A percentile compares a stretch with the other conserved stretches of the same genome.
phyloP scores from a whole-genome alignment of 1,139 yeast species.

The Debaryomyces psychrophilus region DNA sequence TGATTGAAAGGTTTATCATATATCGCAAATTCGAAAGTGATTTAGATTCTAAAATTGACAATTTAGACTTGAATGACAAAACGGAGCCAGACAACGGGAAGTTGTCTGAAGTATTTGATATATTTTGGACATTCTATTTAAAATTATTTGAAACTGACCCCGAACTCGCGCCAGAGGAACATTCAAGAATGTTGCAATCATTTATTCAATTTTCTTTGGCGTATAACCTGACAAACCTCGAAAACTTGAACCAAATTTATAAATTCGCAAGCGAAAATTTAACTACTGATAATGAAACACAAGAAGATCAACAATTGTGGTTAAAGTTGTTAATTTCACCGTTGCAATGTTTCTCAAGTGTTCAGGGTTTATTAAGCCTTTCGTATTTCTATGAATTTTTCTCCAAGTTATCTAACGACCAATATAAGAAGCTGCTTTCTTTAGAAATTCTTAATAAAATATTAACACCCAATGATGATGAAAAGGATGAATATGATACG shows the following conservation, averaged over 20 bases:
- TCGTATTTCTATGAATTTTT: conserved; percentile 48
- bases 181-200: conserved; percentile 64
- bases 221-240: conserved; percentile 65
- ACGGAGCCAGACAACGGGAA: conserved; percentile 4
- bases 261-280: conserved; percentile 59
- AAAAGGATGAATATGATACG: conserved; percentile 19
- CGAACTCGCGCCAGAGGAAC: conserved; percentile 66
- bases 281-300: conserved; percentile 17
- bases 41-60: conserved; percentile 8
- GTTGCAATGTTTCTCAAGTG: conserved; percentile 43
- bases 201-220: conserved; percentile 65
- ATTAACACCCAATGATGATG: conserved; percentile 19
- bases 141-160: conserved; percentile 59
- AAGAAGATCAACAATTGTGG: conserved; percentile 49
- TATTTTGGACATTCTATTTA: conserved; percentile 67
- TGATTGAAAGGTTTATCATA: conserved; percentile 74
- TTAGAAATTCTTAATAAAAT: conserved; percentile 47
- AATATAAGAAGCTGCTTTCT: conserved; percentile 44
- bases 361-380: conserved; percentile 34
- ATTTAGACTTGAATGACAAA: conserved; percentile 9
- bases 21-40: conserved; percentile 48
- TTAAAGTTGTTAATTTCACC: conserved; percentile 61
- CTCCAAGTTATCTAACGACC: conserved; percentile 34
- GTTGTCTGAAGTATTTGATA: conserved; percentile 47
- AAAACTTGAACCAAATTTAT: conserved; percentile 64